phyloP scores from a whole-genome alignment of 2,329 filamentous ascomycete species.

The Stachybotrys echinatus region DNA sequence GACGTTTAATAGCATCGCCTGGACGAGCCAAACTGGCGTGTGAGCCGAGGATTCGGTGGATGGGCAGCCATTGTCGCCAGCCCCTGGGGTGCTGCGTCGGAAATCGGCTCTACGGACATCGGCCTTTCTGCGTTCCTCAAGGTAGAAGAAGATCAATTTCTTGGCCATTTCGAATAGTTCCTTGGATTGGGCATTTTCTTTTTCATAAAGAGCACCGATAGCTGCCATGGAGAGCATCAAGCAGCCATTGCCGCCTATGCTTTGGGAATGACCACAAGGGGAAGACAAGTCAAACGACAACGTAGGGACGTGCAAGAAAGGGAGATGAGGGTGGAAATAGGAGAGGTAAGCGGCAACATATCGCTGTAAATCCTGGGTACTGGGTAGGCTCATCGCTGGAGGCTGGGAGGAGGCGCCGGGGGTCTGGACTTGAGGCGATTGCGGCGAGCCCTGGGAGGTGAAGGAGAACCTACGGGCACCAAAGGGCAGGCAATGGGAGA shows the following conservation, averaged over 20 bases:
- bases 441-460: constrained; percentile 47
- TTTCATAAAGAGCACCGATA: constrained; percentile 79
- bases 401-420: constrained; percentile 39
- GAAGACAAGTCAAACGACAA: constrained; percentile 81
- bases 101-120: constrained; percentile 65
- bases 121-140: constrained; percentile 84
- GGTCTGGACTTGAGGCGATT: constrained; percentile 46
- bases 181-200: constrained; percentile 71
- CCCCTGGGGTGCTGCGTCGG: constrained; percentile 44
- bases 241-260: constrained; percentile 76
- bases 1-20: constrained; percentile 94
- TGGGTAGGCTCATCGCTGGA: constrained; percentile 58
- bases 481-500: constrained; percentile 52
- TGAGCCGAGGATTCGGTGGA: constrained; percentile 58
- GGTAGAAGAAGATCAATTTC: constrained; percentile 88
- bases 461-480: constrained; percentile 61
- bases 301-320: constrained; percentile 90
- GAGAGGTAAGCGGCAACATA: constrained; percentile 87
- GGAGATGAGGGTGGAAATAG: constrained; percentile 89
- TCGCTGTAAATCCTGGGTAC: constrained; percentile 79
- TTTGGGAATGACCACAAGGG: constrained; percentile 54
- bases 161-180: constrained; percentile 90
- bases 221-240: constrained; percentile 78
- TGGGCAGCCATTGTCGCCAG: constrained; percentile 41
- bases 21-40: constrained; percentile 90